Base-by-base conservation (phyloP, 192 early-diverging fungal genomes). In the Entomortierella beljakovae region DNA sequence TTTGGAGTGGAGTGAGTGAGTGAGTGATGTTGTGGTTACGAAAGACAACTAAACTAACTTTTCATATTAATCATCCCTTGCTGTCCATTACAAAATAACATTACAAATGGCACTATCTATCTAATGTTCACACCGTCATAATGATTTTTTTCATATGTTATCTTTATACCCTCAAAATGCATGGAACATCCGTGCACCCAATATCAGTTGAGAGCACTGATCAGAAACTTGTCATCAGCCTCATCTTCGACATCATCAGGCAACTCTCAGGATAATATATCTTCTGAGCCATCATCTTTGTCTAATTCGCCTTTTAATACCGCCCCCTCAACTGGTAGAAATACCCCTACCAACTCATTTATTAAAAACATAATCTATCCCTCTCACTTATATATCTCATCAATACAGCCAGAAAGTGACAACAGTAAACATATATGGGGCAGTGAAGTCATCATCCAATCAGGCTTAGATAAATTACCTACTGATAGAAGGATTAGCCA, bases 211-310 rank as follows among this genome's bases (percentile, higher is more conserved):
- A 60, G 51, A 56, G 53, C 72, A n/a, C 34, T 75, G 23, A 56
- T 64, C 46, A 68, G 73, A 35, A 77, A 77, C 54, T 60, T 68
- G 18, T 76, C 72, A 4, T 68, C 52, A 1, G 65, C 65, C 20
- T 77, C 73, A 20, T 55, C n/a, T n/a, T n/a, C n/a, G n/a, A n/a
- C 73, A 5, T 57, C 58, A 22, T 68, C 63, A 10, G 58, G 22
- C 46, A 58, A 38, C 16, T 43, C 48, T 0, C 50, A 20, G 34
- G 50, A 18, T 29, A 59, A 54, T 20, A 32, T 23, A 29, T 59
- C 55, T 48, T 73, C 55, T 28, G 43, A 57, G 13, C 26, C 63
- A 34, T 40, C 52, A n/a, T n/a, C 61, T 1, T 20, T 46, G 20
- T 16, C 43, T 15, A 6, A 40, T 6, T 31, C 22, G 23, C 46